Base-by-base conservation (phyloP, 805 yeast species). In the Monosporozyma servazzii region DNA sequence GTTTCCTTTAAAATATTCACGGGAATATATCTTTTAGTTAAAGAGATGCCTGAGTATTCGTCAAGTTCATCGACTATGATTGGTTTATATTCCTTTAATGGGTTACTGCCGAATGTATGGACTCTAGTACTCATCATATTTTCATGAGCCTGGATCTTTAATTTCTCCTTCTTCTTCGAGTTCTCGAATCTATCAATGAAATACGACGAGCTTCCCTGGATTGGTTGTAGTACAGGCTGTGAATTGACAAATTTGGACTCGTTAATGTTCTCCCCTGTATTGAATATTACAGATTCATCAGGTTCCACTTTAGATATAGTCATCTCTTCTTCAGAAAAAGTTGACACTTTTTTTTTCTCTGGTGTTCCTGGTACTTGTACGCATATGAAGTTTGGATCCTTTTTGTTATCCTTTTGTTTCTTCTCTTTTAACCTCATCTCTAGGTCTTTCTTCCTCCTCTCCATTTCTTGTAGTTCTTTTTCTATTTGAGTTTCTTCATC, bases 1-100 rank as follows among this genome's bases (percentile, higher is more conserved):
- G 76, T 59, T 4, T 54, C 43, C 1, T 67, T 62, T 3, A 86
- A 53, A 0, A 59, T 60, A 0, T 58, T 62, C 8, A 56, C 43
- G 0, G 73, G 64, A 1, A 84, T 58, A 57, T 80, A 84, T 45
- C 86, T 65, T 52, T 72, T 72, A 0, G 66, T 57, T 1, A 81
- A 52, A 52, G 69, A 59, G 21, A 71, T 65, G 0, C 77, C 76
- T 0, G 84, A 75, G 55, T 62, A 74, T 7, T 54, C 55, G 45
- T 81, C 86, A n/a, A 57, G 56, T 48, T 77, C 80, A 50, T 76
- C 67, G 1, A 69, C 74, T 8, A 53, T 56, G 1, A 56, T 30
- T 1, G 74, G 70, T 30, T 60, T 58, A 33, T 56, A 60, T 18
- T 57, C 56, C 36, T 65, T 67, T 7, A n/a, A 18, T 18, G 39